phyloP scores from a whole-genome alignment of 2,329 filamentous ascomycete species.

The Arthrobotrys sphaeroides region DNA sequence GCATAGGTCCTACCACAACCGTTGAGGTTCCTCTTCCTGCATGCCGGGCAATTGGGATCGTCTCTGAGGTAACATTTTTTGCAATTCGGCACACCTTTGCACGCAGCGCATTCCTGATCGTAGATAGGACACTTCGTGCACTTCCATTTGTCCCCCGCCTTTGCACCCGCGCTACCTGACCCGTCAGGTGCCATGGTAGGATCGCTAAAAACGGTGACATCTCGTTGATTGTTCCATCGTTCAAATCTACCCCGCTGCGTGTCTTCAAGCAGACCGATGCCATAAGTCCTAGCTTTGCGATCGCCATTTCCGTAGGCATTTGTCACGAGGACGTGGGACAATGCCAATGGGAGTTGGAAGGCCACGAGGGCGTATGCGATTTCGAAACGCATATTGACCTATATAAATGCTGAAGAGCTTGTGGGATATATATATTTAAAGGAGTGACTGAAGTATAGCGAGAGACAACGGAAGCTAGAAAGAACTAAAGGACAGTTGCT shows the following conservation, averaged over 20 bases:
- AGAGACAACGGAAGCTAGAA: neutral
- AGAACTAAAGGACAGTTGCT: neutral
- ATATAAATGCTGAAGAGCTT: neutral
- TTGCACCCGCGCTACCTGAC: neutral
- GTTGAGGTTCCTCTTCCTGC: neutral
- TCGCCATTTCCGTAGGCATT: slow-evolving; percentile 21
- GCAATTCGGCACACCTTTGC: neutral
- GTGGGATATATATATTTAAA: neutral
- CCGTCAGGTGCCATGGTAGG: slow-evolving; percentile 31
- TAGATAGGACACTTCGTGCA: slow-evolving; percentile 25
- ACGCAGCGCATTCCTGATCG: neutral
- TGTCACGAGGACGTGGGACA: slow-evolving; percentile 23
- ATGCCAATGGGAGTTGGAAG: neutral
- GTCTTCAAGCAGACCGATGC: slow-evolving; percentile 20
- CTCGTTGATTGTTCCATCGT: neutral
- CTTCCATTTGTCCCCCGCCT: slow-evolving; percentile 18
- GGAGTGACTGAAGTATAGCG: neutral
- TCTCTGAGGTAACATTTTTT: neutral
- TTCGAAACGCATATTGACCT: neutral
- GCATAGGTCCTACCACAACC: slow-evolving; percentile 16
- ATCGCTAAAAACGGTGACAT: slow-evolving; percentile 32
- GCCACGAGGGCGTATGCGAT: neutral
- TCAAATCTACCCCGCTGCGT: neutral
- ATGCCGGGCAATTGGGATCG: slow-evolving; percentile 16
- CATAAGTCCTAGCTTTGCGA: neutral